phyloP scores from a whole-genome alignment of 2,329 filamentous ascomycete genomes.

The Aspergillus spinulosporus region DNA sequence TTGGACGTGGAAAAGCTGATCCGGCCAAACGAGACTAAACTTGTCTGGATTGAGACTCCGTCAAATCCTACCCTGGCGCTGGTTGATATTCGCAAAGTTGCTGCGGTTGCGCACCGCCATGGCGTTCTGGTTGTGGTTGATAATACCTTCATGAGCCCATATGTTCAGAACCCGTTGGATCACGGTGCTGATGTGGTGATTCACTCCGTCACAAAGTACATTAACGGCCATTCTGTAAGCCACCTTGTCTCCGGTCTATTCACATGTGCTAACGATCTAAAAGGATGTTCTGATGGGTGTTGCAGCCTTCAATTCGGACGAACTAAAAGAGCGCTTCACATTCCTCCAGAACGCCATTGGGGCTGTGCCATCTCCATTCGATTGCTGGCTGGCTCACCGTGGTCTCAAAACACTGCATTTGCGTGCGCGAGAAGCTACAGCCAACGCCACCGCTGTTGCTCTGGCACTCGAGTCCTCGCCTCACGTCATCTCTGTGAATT shows the following conservation, averaged over 20 bases:
- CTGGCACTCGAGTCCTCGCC: conserved; percentile 74
- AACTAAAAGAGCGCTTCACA: conserved; percentile 71
- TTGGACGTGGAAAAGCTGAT: conserved; percentile 83
- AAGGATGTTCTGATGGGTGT: conserved; percentile 94
- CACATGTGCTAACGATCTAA: conserved; percentile 29
- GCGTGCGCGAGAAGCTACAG: conserved; percentile 78
- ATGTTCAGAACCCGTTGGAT: conserved; percentile 93
- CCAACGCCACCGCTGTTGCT: conserved; percentile 78
- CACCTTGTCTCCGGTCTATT: neutral
- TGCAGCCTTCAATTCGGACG: conserved; percentile 87
- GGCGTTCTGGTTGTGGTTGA: conserved; percentile 97
- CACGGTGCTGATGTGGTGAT: conserved; percentile 96
- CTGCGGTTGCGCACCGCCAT: conserved; percentile 77
- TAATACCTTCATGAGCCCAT: conserved; percentile 96
- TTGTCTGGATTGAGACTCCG: conserved; percentile 96
- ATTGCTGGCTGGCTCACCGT: conserved; percentile 96
- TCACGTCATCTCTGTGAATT: conserved; percentile 87
- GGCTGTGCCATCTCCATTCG: conserved; percentile 89
- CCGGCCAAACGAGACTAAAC: conserved; percentile 74
- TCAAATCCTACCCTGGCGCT: conserved; percentile 92
- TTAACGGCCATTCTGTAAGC: conserved; percentile 79
- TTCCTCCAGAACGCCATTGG: conserved; percentile 98
- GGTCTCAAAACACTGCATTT: conserved; percentile 96
- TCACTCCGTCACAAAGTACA: conserved; percentile 98
- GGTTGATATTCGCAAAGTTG: conserved; percentile 87